A percentile compares a stretch with the other conserved stretches of the same genome.
Conservation (phyloP, 2,329 filamentous ascomycete genomes). For the Paradendryphiella salina region DNA sequence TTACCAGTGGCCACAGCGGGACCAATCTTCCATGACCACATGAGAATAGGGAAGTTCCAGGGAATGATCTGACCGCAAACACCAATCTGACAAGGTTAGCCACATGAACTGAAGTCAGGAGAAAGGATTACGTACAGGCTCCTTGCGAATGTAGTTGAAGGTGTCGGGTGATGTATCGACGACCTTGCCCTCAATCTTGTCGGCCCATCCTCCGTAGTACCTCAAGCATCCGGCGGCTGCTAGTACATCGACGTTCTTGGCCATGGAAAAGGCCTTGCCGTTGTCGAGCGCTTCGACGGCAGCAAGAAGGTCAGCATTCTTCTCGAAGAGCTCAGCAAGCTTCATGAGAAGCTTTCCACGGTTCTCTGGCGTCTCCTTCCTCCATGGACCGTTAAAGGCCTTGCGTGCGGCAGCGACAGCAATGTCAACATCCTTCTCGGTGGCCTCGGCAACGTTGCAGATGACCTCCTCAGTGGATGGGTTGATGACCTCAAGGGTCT, state of each 20-base stretch:
- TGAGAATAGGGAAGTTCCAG: conserved; percentile 84
- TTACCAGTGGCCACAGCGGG: conserved; percentile 74
- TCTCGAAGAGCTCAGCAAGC: conserved; percentile 78
- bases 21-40: conserved; percentile 82
- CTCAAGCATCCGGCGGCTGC: conserved; percentile 71
- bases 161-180: conserved; percentile 76
- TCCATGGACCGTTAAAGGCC: conserved; percentile 78
- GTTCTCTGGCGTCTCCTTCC: conserved; percentile 66
- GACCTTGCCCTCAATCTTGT: conserved; percentile 89
- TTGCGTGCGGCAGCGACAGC: conserved; percentile 84
- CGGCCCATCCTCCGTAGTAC: conserved; percentile 89
- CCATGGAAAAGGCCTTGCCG: conserved; percentile 77
- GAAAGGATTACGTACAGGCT: conserved; percentile 61
- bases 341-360: conserved; percentile 72
- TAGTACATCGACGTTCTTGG: conserved; percentile 69
- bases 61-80: conserved; percentile 88
- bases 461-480: conserved; percentile 83
- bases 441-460: conserved; percentile 78
- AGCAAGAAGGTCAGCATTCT: conserved; percentile 75
- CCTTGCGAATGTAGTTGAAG: conserved; percentile 80
- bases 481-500: conserved; percentile 92
- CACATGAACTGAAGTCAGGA: neutral
- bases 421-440: conserved; percentile 80
- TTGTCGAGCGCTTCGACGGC: conserved; percentile 87
- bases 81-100: conserved; percentile 58